A percentile compares a stretch with the other conserved stretches of the same genome.
Conservation (phyloP, 1,284 basidiomycete genomes). For the Cryptococcus hybrid region DNA sequence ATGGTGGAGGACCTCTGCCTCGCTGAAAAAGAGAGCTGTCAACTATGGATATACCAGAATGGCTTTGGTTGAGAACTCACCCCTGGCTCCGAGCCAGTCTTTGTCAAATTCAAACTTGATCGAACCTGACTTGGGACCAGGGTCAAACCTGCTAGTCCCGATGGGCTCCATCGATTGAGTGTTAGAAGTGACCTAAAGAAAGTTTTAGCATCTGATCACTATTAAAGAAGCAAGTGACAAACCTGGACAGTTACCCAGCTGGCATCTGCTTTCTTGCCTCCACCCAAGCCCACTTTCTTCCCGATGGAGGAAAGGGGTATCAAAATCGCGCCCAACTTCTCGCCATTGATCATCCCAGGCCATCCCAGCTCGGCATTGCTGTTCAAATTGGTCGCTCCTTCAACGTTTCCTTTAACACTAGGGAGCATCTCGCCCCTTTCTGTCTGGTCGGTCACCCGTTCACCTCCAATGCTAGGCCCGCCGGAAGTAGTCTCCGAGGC, state of each 20-base stretch:
- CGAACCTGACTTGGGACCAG: conserved; percentile 26
- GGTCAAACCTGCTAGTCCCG: background rate
- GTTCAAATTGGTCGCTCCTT: conserved; percentile 30
- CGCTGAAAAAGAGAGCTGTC: conserved; percentile 13
- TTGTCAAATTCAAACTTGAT: conserved; percentile 46
- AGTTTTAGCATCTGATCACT: background rate
- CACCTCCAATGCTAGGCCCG: conserved; percentile 3
- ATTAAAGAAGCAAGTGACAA: conserved; percentile 2
- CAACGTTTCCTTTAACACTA: conserved; percentile 14
- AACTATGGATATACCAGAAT: background rate
- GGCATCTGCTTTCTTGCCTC: conserved; percentile 31
- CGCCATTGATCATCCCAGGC: conserved; percentile 38
- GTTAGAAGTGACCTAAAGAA: background rate
- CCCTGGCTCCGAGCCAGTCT: conserved; percentile 46
- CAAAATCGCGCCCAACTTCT: conserved; percentile 29
- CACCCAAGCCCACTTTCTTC: conserved; percentile 25
- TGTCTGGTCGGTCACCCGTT: conserved; percentile 30
- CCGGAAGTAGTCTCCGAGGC: background rate
- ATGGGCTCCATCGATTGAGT: conserved; percentile 5
- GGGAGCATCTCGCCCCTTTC: conserved; percentile 25
- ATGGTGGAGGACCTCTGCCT: conserved; percentile 37
- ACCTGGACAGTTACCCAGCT: conserved; percentile 27
- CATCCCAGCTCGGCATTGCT: conserved; percentile 35
- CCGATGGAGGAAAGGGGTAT: conserved; percentile 27
- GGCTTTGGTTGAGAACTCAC: conserved; percentile 18